Base-by-base conservation (phyloP, 139 green algal species). In the Picochlorum sp. region DNA sequence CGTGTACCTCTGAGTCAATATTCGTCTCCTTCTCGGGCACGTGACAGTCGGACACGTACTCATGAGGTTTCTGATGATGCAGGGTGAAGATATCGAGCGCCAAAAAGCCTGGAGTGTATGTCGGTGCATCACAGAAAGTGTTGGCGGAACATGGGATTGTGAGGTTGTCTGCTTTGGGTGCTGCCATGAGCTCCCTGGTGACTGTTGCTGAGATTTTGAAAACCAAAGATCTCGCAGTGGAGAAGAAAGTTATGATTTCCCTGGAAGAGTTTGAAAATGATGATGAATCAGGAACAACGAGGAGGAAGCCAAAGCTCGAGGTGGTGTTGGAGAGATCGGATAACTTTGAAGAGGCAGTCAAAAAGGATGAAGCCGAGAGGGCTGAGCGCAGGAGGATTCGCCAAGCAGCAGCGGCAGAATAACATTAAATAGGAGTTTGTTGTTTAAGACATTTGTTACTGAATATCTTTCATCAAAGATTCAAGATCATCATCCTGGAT, bases 161-260 rank as follows among this genome's bases (percentile, higher is more conserved):
- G 11, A 80, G 95, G 56, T 72, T 95, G 20, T 92, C 85, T 20
- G 88, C 86, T 8, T 68, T 95, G 26, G 88, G 88, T 26, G 71
- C 92, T 26, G 87, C 88, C 3, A 83, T 92, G 24, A 85, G 88
- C 37, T 86, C 83, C 11, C 77, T 90, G 67, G 88, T 95, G 4
- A 91, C 84, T 6, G 77, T 95, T 18, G 81, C 84, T n/a, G 88
- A 95, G 63, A 90, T 95, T 21, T 69, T 95, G 10, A 95, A 95
- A 67, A 89, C 84, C 51, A 76, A 86, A 30, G 69, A 70, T 4
- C 67, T 92, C 24, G 87, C 72, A 10, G 70, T 85, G 14, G 83
- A 92, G 58, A 85, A 81, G 61, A 75, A 62, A 54, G 45, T 85
- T 24, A 51, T 57, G 37, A 74, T 50, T n/a, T 59, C 45, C 30